phyloP scores from a whole-genome alignment of 805 yeast genomes.

The Nakazawaea ambrosiae region DNA sequence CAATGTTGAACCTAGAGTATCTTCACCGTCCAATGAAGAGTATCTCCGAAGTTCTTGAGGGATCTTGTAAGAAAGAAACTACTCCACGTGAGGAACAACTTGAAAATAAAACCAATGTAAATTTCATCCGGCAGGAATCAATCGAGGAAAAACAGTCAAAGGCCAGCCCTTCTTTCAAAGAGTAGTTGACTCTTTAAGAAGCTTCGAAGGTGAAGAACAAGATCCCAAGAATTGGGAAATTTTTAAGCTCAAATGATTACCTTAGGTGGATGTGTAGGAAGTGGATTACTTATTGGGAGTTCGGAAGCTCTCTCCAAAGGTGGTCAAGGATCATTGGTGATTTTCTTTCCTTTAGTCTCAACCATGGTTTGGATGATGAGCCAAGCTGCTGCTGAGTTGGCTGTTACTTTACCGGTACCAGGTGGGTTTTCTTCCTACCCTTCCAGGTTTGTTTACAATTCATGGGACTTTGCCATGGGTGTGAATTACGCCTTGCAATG shows the following conservation, averaged over 20 bases:
- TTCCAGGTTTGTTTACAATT: conserved; percentile 50
- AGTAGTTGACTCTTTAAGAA: too few species aligned
- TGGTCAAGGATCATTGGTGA: conserved; percentile 59
- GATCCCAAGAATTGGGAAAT: conserved; percentile 19
- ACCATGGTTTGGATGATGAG: conserved; percentile 51
- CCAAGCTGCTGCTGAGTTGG: conserved; percentile 55
- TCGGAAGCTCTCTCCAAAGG: conserved; percentile 51
- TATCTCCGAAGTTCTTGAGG: too few species aligned
- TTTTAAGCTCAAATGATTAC: conserved; percentile 59
- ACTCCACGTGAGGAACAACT: too few species aligned
- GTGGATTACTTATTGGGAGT: conserved; percentile 62
- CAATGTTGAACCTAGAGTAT: too few species aligned
- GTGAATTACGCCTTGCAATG: conserved; percentile 50
- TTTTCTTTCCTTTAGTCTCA: conserved; percentile 49
- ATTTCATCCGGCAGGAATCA: too few species aligned
- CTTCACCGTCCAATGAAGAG: too few species aligned
- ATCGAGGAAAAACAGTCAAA: too few species aligned
- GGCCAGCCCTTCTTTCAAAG: too few species aligned
- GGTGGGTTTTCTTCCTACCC: conserved; percentile 63
- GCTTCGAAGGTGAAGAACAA: too few species aligned
- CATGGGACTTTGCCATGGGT: conserved; percentile 59
- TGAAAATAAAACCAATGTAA: too few species aligned
- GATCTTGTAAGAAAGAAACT: too few species aligned
- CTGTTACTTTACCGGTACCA: conserved; percentile 53
- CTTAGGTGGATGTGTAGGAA: conserved; percentile 62